Base-by-base conservation (phyloP, 495 filamentous ascomycete species). In the Aspergillus sclerotioniger region DNA sequence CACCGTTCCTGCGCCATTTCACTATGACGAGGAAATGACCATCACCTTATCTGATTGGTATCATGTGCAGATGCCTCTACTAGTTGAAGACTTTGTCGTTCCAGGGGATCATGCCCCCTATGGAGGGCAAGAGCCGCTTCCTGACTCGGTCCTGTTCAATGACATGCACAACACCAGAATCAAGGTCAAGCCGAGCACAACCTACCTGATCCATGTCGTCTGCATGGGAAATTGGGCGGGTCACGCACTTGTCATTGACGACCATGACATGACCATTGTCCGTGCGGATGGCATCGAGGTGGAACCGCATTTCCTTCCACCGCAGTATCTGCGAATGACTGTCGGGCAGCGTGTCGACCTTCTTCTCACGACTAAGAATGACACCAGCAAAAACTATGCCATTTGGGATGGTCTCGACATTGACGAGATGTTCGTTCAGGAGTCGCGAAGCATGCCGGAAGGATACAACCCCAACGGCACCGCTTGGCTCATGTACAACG, bases 401-500 rank as follows among this genome's bases (percentile, higher is more conserved):
- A 78, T 72, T 25, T 50, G 47, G 47, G 67, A 71, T 78, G 21
- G 75, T 69, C 13, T 50, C 13, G 47, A 50, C 17, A 50, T 50
- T 16, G 47, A 50, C 25, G 47, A 50, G 47, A 63, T n/a, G 12
- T 39, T 25, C 17, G 37, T 35, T n/a, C 16, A 28, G 41, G 60
- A 91, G 87, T 78, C 80, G 54, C 75, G 92, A 65, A 72, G 61
- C 3, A 62, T 90, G 8, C 90, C 90, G 0, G 64, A 71, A 3
- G 76, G 71, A 5, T 75, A 92, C 10, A 88, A 92, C 64, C 83
- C 81, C 49, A 93, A 93, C 58, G 85, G 86, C 8, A 91, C 89
- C 0, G 85, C 86, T 15, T 91, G 87, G 85, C 78, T 93, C 3
- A 77, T 87, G 8, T 91, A 92, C 66, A 78, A 90, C 66, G 47